Evolutionary conservation across 1,139 yeast genomes (phyloP).

Genomic region (Scheffersomyces titani): DNA sequence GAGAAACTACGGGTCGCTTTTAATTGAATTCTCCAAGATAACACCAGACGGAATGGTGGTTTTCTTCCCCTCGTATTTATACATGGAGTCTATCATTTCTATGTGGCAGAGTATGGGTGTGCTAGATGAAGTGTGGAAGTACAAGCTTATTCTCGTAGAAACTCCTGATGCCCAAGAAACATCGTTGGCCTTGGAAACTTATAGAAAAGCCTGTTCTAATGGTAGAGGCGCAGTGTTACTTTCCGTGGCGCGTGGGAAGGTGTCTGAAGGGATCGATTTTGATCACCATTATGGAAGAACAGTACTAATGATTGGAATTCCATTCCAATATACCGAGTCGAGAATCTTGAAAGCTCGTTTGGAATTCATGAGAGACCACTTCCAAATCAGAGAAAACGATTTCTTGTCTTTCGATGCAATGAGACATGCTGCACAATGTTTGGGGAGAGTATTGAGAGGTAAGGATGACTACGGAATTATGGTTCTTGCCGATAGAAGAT

Average conservation of each 20-base stretch:
- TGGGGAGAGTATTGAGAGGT: constrained; percentile 95
- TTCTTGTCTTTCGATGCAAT: constrained; percentile 96
- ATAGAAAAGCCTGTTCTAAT: constrained; percentile 93
- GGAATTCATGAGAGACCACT: constrained; percentile 90
- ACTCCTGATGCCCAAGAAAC: constrained; percentile 99
- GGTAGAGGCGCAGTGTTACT: constrained; percentile 96
- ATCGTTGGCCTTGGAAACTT: constrained; percentile 90
- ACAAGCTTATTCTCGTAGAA: constrained; percentile 91
- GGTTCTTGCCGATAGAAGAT: constrained; percentile 95
- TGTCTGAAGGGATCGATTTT: constrained; percentile 98
- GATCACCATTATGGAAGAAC: constrained; percentile 98
- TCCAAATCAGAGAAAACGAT: constrained; percentile 89
- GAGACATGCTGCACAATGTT: constrained; percentile 99
- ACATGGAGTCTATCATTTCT: constrained; percentile 96
- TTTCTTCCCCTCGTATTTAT: constrained; percentile 92
- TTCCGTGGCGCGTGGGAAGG: constrained; percentile 98
- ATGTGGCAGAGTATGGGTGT: constrained; percentile 99
- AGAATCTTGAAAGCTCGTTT: constrained; percentile 91
- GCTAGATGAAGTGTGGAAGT: constrained; percentile 97
- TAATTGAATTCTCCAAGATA: constrained; percentile 89
- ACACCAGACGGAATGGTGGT: constrained; percentile 99
- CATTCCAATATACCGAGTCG: constrained; percentile 97
- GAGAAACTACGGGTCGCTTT: constrained; percentile 89
- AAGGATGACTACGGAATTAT: constrained; percentile 98
- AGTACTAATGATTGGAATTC: constrained; percentile 97